phyloP scores from a whole-genome alignment of 257 asterid genomes.

The Nicotiana benthamiana region DNA sequence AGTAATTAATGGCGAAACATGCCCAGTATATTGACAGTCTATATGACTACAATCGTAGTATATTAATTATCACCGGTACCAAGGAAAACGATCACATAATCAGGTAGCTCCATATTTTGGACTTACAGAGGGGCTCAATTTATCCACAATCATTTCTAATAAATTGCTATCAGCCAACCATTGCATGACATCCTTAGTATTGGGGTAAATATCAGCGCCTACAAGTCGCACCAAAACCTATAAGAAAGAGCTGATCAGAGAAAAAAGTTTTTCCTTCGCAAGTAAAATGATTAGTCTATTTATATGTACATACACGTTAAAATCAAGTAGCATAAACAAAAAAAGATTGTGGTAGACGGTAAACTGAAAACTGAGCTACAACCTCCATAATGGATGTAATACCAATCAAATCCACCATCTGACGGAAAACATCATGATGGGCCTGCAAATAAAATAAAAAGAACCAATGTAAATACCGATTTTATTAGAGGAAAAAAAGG shows the following conservation, averaged over 20 bases:
- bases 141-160: constrained; percentile 96
- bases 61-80: neutral
- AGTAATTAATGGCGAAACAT: neutral
- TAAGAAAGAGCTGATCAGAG: constrained; percentile 20
- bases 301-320: neutral
- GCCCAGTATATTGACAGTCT: neutral
- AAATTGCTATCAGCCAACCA: constrained; percentile 95
- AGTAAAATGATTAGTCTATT: neutral
- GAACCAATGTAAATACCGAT: neutral
- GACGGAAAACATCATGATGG: constrained; percentile 77
- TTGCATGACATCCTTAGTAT: constrained; percentile 79
- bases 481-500: neutral
- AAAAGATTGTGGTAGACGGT: neutral
- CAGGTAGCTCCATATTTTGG: neutral
- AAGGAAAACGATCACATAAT: neutral
- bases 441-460: constrained; percentile 36
- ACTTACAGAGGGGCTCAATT: constrained; percentile 71
- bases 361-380: constrained; percentile 12
- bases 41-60: neutral
- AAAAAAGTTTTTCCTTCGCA: neutral
- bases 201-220: constrained; percentile 80
- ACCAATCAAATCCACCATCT: constrained; percentile 96
- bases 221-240: constrained; percentile 97
- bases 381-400: constrained; percentile 99
- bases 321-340: neutral